Conservation (phyloP, 805 yeast species). For the Metschnikowia lunata region DNA sequence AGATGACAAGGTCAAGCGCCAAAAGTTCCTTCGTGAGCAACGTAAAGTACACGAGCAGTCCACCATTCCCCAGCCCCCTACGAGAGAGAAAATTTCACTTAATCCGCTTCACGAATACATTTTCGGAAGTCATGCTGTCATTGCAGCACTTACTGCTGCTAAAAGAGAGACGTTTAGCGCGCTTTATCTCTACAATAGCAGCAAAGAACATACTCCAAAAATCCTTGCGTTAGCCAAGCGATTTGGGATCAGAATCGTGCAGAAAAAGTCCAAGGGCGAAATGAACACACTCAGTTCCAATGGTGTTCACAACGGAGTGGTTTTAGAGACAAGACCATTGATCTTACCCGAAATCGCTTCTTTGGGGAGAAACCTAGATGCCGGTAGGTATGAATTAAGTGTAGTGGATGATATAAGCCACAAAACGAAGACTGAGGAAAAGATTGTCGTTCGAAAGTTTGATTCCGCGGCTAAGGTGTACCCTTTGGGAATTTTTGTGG, state of each 20-base stretch:
- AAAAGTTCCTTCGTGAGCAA: slow-evolving; percentile 23
- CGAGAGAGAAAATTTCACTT: slow-evolving; percentile 11
- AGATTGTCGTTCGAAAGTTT: slow-evolving; percentile 22
- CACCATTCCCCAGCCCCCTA: slow-evolving; percentile 8
- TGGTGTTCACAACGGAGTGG: slow-evolving; percentile 80
- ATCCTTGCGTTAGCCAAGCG: slow-evolving; percentile 47
- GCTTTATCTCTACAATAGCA: slow-evolving; percentile 43
- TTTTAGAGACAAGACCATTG: slow-evolving; percentile 60
- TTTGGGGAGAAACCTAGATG: slow-evolving; percentile 23
- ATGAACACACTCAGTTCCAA: slow-evolving; percentile 57
- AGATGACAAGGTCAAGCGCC: slow-evolving; percentile 30
- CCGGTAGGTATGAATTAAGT: slow-evolving; percentile 18
- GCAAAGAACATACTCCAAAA: slow-evolving; percentile 31
- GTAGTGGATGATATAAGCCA: slow-evolving; percentile 12
- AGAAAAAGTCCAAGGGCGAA: slow-evolving; percentile 43
- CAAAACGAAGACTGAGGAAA: slow-evolving; percentile 3
- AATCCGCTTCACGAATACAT: slow-evolving; percentile 62
- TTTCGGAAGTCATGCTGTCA: slow-evolving; percentile 72
- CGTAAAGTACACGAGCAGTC: slow-evolving; percentile 21
- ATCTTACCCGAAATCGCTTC: slow-evolving; percentile 24
- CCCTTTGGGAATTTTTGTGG: slow-evolving; percentile 74
- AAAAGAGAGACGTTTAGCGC: slow-evolving; percentile 51
- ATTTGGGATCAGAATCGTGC: slow-evolving; percentile 34
- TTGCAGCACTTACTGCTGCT: slow-evolving; percentile 58
- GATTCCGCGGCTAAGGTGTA: slow-evolving; percentile 13